Percentiles rank a stretch among this genome's conserved stretches.
Evolutionary conservation across 2,329 filamentous ascomycete species (phyloP).

Genomic region (Aspergillus melleus): DNA sequence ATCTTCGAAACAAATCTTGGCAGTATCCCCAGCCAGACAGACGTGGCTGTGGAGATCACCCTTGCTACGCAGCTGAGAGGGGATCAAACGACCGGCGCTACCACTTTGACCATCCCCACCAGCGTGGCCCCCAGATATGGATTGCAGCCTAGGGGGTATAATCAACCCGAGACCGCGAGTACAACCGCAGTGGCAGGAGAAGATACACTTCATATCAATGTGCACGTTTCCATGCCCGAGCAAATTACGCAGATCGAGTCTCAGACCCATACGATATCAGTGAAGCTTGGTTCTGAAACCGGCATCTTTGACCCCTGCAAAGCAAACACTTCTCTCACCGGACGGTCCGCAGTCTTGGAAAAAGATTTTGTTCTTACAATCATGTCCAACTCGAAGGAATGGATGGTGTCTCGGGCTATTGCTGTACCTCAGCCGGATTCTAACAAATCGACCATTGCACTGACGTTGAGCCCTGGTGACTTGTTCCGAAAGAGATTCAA

Average conservation of each 20-base stretch:
- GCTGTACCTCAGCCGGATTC: slow-evolving; percentile 9
- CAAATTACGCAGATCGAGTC: slow-evolving; percentile 17
- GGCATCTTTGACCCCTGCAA: slow-evolving; percentile 10
- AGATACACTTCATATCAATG: not conserved
- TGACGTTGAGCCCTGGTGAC: slow-evolving; percentile 11
- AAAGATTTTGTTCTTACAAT: slow-evolving; percentile 17
- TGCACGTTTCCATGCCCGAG: not conserved
- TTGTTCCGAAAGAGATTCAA: slow-evolving; percentile 3
- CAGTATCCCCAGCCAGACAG: slow-evolving; percentile 14
- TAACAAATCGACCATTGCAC: slow-evolving; percentile 12
- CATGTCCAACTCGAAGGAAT: not conserved
- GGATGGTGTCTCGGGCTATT: not conserved
- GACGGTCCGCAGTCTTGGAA: not conserved
- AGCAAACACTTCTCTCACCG: slow-evolving; percentile 7
- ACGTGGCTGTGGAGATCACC: slow-evolving; percentile 14
- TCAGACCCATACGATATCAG: slow-evolving; percentile 18
- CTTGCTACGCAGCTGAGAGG: slow-evolving; percentile 14
- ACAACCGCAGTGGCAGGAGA: too few species aligned
- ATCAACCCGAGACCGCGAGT: not conserved
- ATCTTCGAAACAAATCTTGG: slow-evolving; percentile 19
- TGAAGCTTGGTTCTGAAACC: slow-evolving; percentile 14
- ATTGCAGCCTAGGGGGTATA: not conserved
- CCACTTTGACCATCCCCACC: slow-evolving; percentile 16
- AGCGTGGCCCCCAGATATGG: slow-evolving; percentile 19
- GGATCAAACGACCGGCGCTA: slow-evolving; percentile 10